Evolutionary conservation across 1,284 basidiomycete genomes (phyloP), one percentile per base, ranked within the genome.

Genomic region (Cutaneotrichosporon cavernicola): DNA sequence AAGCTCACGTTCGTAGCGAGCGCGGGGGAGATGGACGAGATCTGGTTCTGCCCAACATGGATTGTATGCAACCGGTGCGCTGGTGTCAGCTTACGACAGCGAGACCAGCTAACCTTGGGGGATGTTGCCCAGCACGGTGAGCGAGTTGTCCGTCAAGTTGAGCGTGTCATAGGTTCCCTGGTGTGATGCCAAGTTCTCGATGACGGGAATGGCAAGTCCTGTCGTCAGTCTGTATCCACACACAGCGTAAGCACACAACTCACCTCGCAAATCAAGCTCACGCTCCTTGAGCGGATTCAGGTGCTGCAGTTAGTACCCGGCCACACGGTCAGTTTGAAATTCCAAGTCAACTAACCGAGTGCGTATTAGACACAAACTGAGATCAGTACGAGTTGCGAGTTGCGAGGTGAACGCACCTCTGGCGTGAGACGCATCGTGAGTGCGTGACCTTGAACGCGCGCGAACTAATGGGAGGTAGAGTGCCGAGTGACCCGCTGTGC

Each of bases 131-230:
- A 99, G 85, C 5, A 87, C 86, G 67, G 88, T 85, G 81, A 99
- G 89, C 65, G 92, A 89, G 81, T 99, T 99, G 84, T 99, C 97
- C 65, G 95, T 98, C 67, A 99, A 84, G 84, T 99, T 97, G 76
- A 99, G 74, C 14, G 77, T 78, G 68, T 82, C 81, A 63, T 75
- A 84, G 83, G 79, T 82, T 87, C 94, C 86, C 86, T 92, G 81
- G 91, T 97, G 75, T 10, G 97, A 93, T 84, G 95, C 97, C 72
- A 99, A 85, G 85, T 99, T 99, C 88, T 99, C 97, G 77, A 99
- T 99, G 60, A 91, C 88, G 53, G 95, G 93, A 75, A 99, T 97
- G 86, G 95, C 96, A 81, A 92, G 91, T 65, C 94, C 93, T 96
- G 79, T 72, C 21, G 32, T 57, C n/a, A 58, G 50, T 21, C 7